Base-by-base conservation (phyloP, 73 alveolate species). In the Paramecium primaurelia region DNA sequence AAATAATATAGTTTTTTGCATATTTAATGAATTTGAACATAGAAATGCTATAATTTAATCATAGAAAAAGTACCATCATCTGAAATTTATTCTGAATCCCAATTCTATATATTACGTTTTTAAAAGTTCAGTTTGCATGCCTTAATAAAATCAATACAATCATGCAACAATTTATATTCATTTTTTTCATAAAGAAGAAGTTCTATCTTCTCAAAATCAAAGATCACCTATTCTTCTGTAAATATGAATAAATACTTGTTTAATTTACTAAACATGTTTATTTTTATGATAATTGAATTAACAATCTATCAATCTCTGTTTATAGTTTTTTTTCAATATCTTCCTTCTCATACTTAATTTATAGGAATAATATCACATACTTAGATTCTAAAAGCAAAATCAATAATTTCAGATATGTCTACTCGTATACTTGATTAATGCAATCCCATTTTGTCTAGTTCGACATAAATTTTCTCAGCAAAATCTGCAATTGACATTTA, bases 141-240 rank as follows among this genome's bases (percentile, higher is more conserved):
- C 10, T 80, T 80, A 1, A 80, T 47, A 12, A 45, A 80, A 40
- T 80, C 91, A 25, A 80, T 80, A 49, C 47, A 25, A 80, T 80
- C 91, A 25, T 80, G 47, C 9, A 80, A 36, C 32, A 44, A 45
- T 44, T 80, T 80, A 34, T 45, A 80, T 49, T 80, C 91, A 47
- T 80, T 80, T 64, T 80, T 80, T 36, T 80, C 91, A 26, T 80
- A 80, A 2, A 80, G 45, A 11, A 42, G 28, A 4, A 80, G 58
- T 80, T 80, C 91, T 26, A 80, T 45, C 34, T 44, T 80, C 26
- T 80, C 91, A 25, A 80, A 42, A 80, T 80, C 91, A 64, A 64
- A 64, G 84, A 64, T 64, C 42, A 34, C 84, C 84, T 64, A 64
- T 34, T 64, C 84, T 64, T 64, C 8, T 54, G 84, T 64, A 11